Percentiles rank a stretch among this genome's conserved stretches.
Conservation (phyloP, 2,329 filamentous ascomycete genomes). For the Pezicula rhizophila region DNA sequence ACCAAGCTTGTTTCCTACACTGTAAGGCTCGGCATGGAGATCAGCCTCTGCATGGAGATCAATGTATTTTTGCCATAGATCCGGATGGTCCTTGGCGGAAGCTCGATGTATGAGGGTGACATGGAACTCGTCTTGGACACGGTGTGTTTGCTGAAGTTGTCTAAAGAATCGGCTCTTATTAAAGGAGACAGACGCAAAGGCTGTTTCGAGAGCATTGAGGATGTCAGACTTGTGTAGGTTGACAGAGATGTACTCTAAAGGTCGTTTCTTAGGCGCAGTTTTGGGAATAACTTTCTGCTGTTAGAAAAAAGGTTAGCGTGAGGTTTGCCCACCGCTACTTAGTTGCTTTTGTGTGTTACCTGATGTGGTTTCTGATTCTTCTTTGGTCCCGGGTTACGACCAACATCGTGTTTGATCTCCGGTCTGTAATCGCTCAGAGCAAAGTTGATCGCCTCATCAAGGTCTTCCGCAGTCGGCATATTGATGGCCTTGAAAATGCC, state of each 20-base stretch:
- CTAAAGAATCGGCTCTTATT: conserved; percentile 63
- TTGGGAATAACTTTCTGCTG: conserved; percentile 26
- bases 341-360: conserved; percentile 8
- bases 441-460: conserved; percentile 72
- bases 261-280: conserved; percentile 40
- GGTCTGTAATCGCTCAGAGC: conserved; percentile 75
- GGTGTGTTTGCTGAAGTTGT: conserved; percentile 64
- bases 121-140: conserved; percentile 82
- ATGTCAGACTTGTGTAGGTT: conserved; percentile 46
- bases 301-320: conserved; percentile 4
- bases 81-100: conserved; percentile 50
- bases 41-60: conserved; percentile 45
- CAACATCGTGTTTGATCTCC: conserved; percentile 68
- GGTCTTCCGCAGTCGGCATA: conserved; percentile 64
- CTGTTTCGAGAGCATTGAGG: conserved; percentile 55
- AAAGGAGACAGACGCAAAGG: conserved; percentile 53
- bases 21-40: conserved; percentile 42
- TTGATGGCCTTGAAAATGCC: conserved; percentile 54
- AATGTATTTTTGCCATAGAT: conserved; percentile 70
- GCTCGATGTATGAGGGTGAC: conserved; percentile 88
- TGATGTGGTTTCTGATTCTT: conserved; percentile 34
- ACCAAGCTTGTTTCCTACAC: conserved; percentile 50
- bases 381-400: conserved; percentile 41
- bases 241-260: conserved; percentile 61
- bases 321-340: background rate